Evolutionary conservation across 108 stramenopile species (phyloP).

Genomic region (Fragilaria crotonensis): DNA sequence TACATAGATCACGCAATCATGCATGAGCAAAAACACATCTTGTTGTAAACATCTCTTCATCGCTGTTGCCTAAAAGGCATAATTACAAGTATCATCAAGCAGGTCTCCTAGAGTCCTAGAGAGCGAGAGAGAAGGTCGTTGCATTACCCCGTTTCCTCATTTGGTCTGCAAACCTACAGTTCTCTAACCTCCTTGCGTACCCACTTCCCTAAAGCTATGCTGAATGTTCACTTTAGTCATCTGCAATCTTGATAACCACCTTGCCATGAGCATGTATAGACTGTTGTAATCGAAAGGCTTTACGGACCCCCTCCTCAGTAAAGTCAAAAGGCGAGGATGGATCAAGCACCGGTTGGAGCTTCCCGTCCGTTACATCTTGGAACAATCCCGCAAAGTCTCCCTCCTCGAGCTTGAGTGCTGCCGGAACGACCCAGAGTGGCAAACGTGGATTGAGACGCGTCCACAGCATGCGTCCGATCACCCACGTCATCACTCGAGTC

Average conservation of each 20-base stretch:
- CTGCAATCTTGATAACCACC: slow-evolving; percentile 38
- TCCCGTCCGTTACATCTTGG: slow-evolving; percentile 32
- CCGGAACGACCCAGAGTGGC: slow-evolving; percentile 10
- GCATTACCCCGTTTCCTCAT: too few species aligned
- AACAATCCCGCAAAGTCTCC: neutral
- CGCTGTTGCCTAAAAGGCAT: too few species aligned
- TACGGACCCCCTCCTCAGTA: slow-evolving; percentile 53
- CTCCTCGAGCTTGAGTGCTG: neutral
- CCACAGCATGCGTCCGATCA: slow-evolving; percentile 12
- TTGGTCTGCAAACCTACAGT: too few species aligned
- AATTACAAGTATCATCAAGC: too few species aligned
- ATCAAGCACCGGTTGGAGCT: slow-evolving; percentile 53
- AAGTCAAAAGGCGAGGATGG: slow-evolving; percentile 57
- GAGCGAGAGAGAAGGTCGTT: too few species aligned
- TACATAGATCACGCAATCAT: too few species aligned
- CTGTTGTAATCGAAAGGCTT: slow-evolving; percentile 41
- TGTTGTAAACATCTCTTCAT: too few species aligned
- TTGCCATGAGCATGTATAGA: slow-evolving; percentile 62
- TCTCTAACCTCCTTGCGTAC: too few species aligned
- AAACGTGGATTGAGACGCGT: slow-evolving; percentile 16
- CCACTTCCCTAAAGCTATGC: too few species aligned
- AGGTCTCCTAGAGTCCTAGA: too few species aligned
- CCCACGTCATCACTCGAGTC: neutral
- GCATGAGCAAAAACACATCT: too few species aligned
- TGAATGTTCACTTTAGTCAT: neutral